Conservation (phyloP, 106 monocot species). For the Narthecium ossifragum region DNA sequence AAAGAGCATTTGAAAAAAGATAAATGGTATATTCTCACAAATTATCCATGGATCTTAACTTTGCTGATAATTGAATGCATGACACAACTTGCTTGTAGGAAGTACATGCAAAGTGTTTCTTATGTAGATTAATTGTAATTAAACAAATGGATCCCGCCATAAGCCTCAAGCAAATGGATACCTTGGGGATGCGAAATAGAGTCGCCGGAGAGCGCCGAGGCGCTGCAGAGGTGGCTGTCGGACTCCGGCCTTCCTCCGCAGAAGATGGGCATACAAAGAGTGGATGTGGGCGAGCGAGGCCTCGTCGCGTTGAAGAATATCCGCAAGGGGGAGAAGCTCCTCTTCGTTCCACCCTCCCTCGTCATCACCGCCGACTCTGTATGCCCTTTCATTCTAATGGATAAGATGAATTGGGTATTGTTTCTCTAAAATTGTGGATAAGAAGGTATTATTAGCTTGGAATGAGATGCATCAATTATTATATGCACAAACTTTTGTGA, state of each 20-base stretch:
- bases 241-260: slow-evolving; percentile 78
- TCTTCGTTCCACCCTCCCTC: slow-evolving; percentile 85
- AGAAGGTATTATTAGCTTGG: no score
- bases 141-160: no score
- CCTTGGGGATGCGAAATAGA: slow-evolving; percentile 85
- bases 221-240: slow-evolving; percentile 75
- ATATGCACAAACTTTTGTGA: no score
- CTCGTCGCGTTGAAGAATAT: slow-evolving; percentile 91
- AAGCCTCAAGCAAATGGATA: slow-evolving; percentile 7
- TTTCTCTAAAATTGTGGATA: no score
- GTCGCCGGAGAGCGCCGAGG: slow-evolving; percentile 54
- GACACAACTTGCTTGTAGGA: slow-evolving; percentile 19
- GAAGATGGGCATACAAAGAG: slow-evolving; percentile 73
- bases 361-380: slow-evolving; percentile 89
- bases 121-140: no score
- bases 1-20: no score
- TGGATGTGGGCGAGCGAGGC: slow-evolving; percentile 87
- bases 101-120: no score
- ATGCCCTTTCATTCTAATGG: background rate
- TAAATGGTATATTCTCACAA: no score
- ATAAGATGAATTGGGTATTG: background rate
- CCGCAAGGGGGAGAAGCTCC: slow-evolving; percentile 90
- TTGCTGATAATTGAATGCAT: background rate
- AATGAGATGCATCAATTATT: no score
- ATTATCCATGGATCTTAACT: no score